These are phyloP conservation scores for Colletotrichum salicis DNA, from an alignment of 2,329 filamentous ascomycete species.

Conservation along the genomic window DNA sequence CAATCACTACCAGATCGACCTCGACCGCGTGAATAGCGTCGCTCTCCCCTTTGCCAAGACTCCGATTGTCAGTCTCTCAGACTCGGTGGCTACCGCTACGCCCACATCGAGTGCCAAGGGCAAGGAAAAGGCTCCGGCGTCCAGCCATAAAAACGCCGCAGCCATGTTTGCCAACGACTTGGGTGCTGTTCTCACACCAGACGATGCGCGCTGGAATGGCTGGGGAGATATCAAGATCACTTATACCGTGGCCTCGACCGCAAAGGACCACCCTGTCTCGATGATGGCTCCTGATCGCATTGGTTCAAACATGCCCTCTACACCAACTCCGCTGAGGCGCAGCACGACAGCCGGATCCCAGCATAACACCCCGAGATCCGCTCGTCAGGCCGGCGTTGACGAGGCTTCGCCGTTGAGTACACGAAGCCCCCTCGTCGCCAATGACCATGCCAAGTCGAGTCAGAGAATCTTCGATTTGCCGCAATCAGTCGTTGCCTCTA, in stretches of 20 bases:
- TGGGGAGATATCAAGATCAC: slow-evolving; percentile 84
- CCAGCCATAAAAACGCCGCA: slow-evolving; percentile 59
- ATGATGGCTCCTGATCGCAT: slow-evolving; percentile 20
- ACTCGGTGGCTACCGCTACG: slow-evolving; percentile 62
- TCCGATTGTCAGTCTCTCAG: slow-evolving; percentile 62
- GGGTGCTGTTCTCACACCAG: slow-evolving; percentile 75
- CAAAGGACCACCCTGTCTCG: slow-evolving; percentile 19
- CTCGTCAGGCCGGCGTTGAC: slow-evolving; percentile 46
- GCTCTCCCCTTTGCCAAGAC: slow-evolving; percentile 85
- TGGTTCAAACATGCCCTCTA: slow-evolving; percentile 65
- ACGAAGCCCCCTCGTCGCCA: slow-evolving; percentile 52
- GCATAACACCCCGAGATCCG: slow-evolving; percentile 54
- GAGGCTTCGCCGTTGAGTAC: slow-evolving; percentile 62
- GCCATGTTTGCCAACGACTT: slow-evolving; percentile 86
- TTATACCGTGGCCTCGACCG: slow-evolving; percentile 59
- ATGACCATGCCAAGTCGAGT: slow-evolving; percentile 50
- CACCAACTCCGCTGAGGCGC: slow-evolving; percentile 80
- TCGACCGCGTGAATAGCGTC: slow-evolving; percentile 86
- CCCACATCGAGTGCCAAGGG: slow-evolving; percentile 71
- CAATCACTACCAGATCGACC: slow-evolving; percentile 84
- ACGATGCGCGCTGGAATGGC: slow-evolving; percentile 71
- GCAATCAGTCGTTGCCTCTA: slow-evolving; percentile 62
- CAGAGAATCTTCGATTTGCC: slow-evolving; percentile 75
- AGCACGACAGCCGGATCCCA: slow-evolving; percentile 66
- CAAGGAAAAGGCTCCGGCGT: slow-evolving; percentile 73